phyloP scores from a whole-genome alignment of 106 monocot species.

The Dendrobium huoshanense region DNA sequence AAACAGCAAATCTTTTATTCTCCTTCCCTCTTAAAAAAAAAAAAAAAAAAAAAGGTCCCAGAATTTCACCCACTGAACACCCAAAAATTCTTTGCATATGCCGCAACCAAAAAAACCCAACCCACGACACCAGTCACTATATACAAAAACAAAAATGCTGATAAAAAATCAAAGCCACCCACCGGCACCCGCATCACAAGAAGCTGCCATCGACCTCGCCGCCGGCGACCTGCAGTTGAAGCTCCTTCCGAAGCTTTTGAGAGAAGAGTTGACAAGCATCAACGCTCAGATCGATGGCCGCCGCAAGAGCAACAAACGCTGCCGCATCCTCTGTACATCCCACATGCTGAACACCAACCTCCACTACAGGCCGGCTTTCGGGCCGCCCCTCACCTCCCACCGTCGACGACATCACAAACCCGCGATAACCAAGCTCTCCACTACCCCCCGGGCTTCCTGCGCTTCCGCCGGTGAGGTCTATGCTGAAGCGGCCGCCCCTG shows the following conservation, averaged over 20 bases:
- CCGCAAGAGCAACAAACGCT: slow-evolving; percentile 83
- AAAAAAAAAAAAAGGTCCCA: too few species aligned
- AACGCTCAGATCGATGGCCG: slow-evolving; percentile 91
- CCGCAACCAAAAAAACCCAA: too few species aligned
- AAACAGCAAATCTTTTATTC: too few species aligned
- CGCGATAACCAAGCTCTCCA: slow-evolving; percentile 54
- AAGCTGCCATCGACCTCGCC: neutral
- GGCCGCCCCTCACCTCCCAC: slow-evolving; percentile 56
- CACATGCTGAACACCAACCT: slow-evolving; percentile 85
- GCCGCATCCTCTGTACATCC: slow-evolving; percentile 91
- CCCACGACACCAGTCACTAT: too few species aligned
- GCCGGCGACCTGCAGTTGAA: slow-evolving; percentile 5
- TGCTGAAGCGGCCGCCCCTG: slow-evolving; percentile 69
- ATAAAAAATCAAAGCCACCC: neutral
- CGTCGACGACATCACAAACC: slow-evolving; percentile 87
- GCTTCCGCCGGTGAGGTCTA: slow-evolving; percentile 48
- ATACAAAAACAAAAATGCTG: too few species aligned
- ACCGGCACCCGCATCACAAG: neutral
- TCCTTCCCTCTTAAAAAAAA: too few species aligned
- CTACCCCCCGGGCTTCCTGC: slow-evolving; percentile 61
- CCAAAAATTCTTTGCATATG: too few species aligned
- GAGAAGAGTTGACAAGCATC: slow-evolving; percentile 92
- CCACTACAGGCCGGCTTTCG: slow-evolving; percentile 53
- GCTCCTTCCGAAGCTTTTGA: slow-evolving; percentile 60
- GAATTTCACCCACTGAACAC: too few species aligned